Evolutionary conservation across 2,329 filamentous ascomycete species (phyloP).

Genomic region (Alternaria sp.): DNA sequence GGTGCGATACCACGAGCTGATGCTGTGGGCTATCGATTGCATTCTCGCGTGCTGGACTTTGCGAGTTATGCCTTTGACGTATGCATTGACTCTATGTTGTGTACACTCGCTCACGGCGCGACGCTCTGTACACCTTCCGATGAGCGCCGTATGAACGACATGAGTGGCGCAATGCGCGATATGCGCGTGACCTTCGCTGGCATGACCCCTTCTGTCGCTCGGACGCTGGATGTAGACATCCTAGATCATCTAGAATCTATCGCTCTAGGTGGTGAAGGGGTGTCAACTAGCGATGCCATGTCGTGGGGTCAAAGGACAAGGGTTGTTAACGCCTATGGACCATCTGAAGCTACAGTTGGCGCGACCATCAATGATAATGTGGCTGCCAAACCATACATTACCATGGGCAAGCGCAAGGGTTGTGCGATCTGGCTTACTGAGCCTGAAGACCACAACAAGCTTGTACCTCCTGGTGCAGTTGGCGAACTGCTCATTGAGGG

Average conservation of each 20-base stretch:
- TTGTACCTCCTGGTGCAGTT: constrained; percentile 51
- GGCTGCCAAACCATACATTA: constrained; percentile 42
- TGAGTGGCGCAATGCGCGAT: constrained; percentile 52
- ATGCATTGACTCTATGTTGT: constrained; percentile 48
- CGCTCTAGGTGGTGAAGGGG: constrained; percentile 51
- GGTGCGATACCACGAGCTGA: constrained; percentile 46
- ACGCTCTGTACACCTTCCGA: constrained; percentile 53
- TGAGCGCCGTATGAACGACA: constrained; percentile 58
- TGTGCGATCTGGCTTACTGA: constrained; percentile 53
- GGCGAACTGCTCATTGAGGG: constrained; percentile 68
- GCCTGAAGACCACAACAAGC: constrained; percentile 48
- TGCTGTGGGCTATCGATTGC: constrained; percentile 43
- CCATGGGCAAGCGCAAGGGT: constrained; percentile 49
- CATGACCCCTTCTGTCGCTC: constrained; percentile 49
- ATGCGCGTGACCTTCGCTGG: constrained; percentile 46
- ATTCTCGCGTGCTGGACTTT: constrained; percentile 49
- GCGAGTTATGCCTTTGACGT: constrained; percentile 52
- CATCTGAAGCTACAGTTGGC: constrained; percentile 49
- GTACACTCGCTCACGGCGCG: constrained; percentile 43
- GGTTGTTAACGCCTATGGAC: constrained; percentile 49
- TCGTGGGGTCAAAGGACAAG: constrained; percentile 56
- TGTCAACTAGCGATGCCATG: constrained; percentile 43
- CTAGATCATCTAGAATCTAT: constrained; percentile 56
- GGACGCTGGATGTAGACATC: constrained; percentile 48
- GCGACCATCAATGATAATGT: constrained; percentile 44